Evolutionary conservation across 2,329 filamentous ascomycete genomes (phyloP).

Genomic region (Sclerotinia trifoliorum): DNA sequence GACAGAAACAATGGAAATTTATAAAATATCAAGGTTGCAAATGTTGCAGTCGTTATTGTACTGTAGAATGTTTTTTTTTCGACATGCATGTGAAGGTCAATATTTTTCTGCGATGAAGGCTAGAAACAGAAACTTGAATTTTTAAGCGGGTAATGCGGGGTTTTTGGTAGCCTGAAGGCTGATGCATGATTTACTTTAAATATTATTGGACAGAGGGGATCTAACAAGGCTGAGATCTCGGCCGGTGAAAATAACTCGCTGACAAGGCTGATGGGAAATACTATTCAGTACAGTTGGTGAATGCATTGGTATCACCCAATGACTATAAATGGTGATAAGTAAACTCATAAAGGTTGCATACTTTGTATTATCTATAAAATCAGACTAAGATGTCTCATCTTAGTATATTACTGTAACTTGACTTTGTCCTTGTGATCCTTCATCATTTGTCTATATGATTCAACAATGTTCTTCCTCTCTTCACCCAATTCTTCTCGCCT

Average conservation of each 20-base stretch:
- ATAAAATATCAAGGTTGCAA: conserved; percentile 7
- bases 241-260: too few relatives aligned
- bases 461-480: conserved; percentile 68
- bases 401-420: conserved; percentile 4
- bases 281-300: not conserved
- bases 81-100: not conserved
- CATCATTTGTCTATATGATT: conserved; percentile 72
- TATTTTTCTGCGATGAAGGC: conserved; percentile 6
- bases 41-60: conserved; percentile 7
- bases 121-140: conserved; percentile 10
- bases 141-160: conserved; percentile 19
- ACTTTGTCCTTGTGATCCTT: conserved; percentile 43
- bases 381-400: not conserved
- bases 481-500: conserved; percentile 70
- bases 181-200: not conserved
- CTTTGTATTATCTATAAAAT: not conserved
- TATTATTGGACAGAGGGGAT: not conserved
- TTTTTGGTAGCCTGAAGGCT: not conserved
- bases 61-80: conserved; percentile 1
- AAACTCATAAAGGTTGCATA: not conserved
- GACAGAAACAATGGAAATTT: not conserved
- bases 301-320: not conserved
- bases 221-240: not conserved
- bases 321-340: too few relatives aligned
- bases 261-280: conserved; percentile 1